These are phyloP conservation scores for Colletotrichum sansevieriae DNA, from an alignment of 2,329 filamentous ascomycete species.

Conservation along the genomic window DNA sequence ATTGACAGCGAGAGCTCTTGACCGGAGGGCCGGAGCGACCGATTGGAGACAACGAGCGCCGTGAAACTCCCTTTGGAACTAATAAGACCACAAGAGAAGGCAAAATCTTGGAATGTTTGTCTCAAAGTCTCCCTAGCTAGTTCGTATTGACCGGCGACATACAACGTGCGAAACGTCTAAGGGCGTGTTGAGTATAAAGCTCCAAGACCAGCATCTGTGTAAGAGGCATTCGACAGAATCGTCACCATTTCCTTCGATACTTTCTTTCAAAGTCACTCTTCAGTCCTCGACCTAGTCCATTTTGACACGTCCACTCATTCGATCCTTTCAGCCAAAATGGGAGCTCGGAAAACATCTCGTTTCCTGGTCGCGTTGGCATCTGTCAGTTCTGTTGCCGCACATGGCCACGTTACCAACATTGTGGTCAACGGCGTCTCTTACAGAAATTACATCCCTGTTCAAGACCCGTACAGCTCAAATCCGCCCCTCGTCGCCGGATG, in stretches of 20 bases:
- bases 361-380: conserved; percentile 45
- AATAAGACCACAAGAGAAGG: conserved; percentile 6
- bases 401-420: conserved; percentile 58
- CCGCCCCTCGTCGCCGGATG: conserved; percentile 50
- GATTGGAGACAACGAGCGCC: conserved; percentile 2
- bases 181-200: conserved; percentile 9
- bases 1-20: too few species aligned
- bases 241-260: not conserved
- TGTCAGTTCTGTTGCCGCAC: conserved; percentile 49
- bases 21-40: not conserved
- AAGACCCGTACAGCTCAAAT: conserved; percentile 34
- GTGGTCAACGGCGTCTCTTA: conserved; percentile 59
- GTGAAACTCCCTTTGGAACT: conserved; percentile 13
- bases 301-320: not conserved
- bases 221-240: not conserved
- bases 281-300: not conserved
- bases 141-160: not conserved
- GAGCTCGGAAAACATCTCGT: conserved; percentile 41
- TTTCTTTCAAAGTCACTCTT: not conserved
- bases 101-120: conserved; percentile 10
- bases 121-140: conserved; percentile 26
- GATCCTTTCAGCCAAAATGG: conserved; percentile 43
- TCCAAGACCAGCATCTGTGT: not conserved
- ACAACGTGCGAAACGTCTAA: too few species aligned
- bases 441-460: conserved; percentile 54